Conservation (phyloP, 2,329 filamentous ascomycete genomes). For the Verticillium albo-atrum region DNA sequence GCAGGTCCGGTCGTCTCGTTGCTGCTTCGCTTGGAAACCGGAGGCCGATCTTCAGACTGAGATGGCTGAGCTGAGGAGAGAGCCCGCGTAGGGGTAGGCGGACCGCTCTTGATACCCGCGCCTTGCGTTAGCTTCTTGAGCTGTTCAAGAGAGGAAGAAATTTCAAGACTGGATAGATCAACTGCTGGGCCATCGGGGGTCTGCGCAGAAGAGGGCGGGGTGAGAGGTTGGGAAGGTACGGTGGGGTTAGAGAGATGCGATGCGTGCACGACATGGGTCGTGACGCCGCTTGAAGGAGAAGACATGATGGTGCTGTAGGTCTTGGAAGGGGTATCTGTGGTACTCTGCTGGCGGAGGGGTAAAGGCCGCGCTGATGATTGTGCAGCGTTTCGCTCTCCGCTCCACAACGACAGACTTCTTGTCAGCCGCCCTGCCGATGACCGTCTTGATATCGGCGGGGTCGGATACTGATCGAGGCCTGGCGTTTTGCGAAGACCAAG, state of each 20-base stretch:
- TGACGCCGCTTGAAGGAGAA: constrained; percentile 61
- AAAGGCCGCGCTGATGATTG: constrained; percentile 27
- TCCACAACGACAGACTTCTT: constrained; percentile 22
- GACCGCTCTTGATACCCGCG: constrained; percentile 80
- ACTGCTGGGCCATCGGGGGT: constrained; percentile 29
- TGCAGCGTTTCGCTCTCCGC: constrained; percentile 25
- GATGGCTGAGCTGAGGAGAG: constrained; percentile 62
- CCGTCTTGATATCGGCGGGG: constrained; percentile 14
- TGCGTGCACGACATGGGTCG: constrained; percentile 59
- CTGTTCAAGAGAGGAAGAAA: constrained; percentile 62
- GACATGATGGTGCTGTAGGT: constrained; percentile 43
- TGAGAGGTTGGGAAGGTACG: constrained; percentile 48
- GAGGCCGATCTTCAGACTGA: constrained; percentile 36
- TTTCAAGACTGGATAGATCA: constrained; percentile 33
- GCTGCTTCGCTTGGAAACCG: constrained; percentile 25
- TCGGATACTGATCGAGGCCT: constrained; percentile 11
- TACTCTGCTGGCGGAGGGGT: constrained; percentile 34
- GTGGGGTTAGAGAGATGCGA: constrained; percentile 64
- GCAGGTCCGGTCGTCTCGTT: constrained; percentile 36
- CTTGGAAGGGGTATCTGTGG: constrained; percentile 37
- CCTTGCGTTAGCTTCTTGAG: constrained; percentile 87
- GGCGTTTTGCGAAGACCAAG: neutral
- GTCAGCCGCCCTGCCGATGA: constrained; percentile 12
- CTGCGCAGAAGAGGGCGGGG: constrained; percentile 46
- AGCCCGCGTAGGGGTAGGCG: constrained; percentile 83